phyloP scores from a whole-genome alignment of 148 eudicot genomes.

The Agrostemma githago region DNA sequence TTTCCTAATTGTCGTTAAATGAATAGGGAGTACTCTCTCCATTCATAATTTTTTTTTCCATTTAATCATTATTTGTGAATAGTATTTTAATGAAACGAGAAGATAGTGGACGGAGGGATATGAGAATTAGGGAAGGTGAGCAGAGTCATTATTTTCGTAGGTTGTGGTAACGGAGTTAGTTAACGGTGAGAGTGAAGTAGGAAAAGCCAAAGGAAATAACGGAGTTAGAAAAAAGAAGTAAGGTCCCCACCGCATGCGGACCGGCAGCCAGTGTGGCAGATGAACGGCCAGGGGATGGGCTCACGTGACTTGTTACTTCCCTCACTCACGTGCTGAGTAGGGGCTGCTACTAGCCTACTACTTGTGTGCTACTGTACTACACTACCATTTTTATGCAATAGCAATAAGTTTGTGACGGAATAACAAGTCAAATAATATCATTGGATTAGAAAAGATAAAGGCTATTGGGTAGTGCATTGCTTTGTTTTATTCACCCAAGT shows the following conservation, averaged over 20 bases:
- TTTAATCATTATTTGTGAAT: too few relatives aligned
- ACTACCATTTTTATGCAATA: neutral
- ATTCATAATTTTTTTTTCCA: too few relatives aligned
- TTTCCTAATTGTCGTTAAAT: too few relatives aligned
- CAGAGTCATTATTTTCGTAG: too few relatives aligned
- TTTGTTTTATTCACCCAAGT: too few relatives aligned
- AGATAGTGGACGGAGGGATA: too few relatives aligned
- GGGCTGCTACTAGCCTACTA: neutral
- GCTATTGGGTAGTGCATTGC: too few relatives aligned
- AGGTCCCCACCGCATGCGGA: slow-evolving; percentile 72
- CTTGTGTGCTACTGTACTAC: neutral
- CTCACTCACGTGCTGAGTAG: slow-evolving; percentile 43
- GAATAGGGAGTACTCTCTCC: too few relatives aligned
- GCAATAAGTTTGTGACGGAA: too few relatives aligned
- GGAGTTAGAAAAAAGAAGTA: slow-evolving; percentile 10
- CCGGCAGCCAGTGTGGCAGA: slow-evolving; percentile 41
- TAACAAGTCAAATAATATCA: too few relatives aligned
- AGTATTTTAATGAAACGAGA: too few relatives aligned
- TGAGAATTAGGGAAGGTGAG: neutral
- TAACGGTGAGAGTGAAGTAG: neutral
- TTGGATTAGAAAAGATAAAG: too few relatives aligned
- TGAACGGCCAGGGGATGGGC: slow-evolving; percentile 79
- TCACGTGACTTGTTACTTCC: slow-evolving; percentile 59
- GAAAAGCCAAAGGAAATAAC: slow-evolving; percentile 5
- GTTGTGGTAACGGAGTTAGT: neutral